Conservation (phyloP, 2,329 filamentous ascomycete species). For the Aspergillus novoparasiticus region DNA sequence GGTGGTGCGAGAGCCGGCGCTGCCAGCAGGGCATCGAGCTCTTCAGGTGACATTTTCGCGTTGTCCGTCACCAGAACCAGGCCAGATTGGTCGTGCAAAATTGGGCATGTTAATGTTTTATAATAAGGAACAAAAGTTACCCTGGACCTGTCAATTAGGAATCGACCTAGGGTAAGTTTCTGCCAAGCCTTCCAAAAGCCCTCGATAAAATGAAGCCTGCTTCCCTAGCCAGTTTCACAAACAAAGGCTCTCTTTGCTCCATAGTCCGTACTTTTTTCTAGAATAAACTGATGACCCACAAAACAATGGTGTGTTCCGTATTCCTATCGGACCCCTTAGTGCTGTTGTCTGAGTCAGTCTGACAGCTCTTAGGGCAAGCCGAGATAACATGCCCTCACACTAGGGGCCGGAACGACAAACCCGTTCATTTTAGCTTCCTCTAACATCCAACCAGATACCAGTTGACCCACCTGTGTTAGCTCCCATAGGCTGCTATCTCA, state of each 20-base stretch:
- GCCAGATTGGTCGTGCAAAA: neutral
- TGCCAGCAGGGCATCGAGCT: conserved; percentile 6
- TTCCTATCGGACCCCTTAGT: neutral
- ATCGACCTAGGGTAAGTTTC: neutral
- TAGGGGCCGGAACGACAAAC: neutral
- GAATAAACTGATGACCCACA: neutral
- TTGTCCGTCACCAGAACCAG: rapidly evolving
- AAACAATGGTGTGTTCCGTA: neutral
- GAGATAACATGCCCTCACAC: neutral
- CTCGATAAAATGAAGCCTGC: neutral
- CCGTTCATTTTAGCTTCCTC: neutral
- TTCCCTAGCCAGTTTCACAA: neutral
- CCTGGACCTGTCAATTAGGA: neutral
- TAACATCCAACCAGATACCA: neutral
- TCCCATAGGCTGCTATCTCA: neutral
- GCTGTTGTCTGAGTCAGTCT: neutral
- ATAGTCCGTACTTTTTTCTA: neutral
- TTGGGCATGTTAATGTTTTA: neutral
- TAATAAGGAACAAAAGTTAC: neutral
- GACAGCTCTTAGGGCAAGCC: neutral
- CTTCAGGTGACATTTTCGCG: conserved; percentile 2
- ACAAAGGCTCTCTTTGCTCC: neutral
- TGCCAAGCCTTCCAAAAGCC: neutral
- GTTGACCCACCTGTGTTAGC: neutral
- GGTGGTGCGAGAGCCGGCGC: conserved; percentile 22